These are phyloP conservation scores for Aspergillus indologenus DNA, from an alignment of 495 filamentous ascomycete genomes.

Conservation along the genomic window DNA sequence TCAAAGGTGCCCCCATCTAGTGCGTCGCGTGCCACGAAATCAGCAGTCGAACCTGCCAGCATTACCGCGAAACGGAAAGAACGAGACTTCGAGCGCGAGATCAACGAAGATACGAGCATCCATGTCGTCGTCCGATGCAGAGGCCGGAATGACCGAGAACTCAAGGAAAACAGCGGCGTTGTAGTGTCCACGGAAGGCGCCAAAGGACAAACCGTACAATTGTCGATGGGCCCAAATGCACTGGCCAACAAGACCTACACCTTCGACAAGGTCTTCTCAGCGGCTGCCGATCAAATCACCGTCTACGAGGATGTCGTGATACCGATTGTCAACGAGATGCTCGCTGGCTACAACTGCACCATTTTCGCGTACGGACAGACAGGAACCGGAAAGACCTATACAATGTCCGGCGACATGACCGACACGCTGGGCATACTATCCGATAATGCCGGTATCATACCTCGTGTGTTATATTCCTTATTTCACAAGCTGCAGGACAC, in stretches of 20 bases:
- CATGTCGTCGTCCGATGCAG: constrained; percentile 94
- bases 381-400: constrained; percentile 97
- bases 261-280: constrained; percentile 96
- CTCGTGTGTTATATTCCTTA: constrained; percentile 78
- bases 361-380: constrained; percentile 99
- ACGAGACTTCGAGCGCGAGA: constrained; percentile 72
- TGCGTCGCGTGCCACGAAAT: constrained; percentile 34
- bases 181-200: constrained; percentile 84
- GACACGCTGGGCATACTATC: constrained; percentile 80
- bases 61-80: constrained; percentile 71
- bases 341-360: constrained; percentile 95
- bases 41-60: constrained; percentile 40
- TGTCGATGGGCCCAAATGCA: constrained; percentile 90
- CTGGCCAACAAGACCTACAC: constrained; percentile 94
- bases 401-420: constrained; percentile 97
- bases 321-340: constrained; percentile 93
- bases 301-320: constrained; percentile 92
- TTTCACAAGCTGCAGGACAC: constrained; percentile 82
- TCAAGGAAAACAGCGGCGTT: constrained; percentile 88
- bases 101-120: constrained; percentile 86
- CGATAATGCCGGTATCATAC: constrained; percentile 91
- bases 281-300: constrained; percentile 88
- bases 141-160: constrained; percentile 87
- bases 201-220: constrained; percentile 74
- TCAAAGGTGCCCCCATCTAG: constrained; percentile 52